Evolutionary conservation across 169 alveolate species (phyloP).

Genomic region (Eimeria mitis): DNA sequence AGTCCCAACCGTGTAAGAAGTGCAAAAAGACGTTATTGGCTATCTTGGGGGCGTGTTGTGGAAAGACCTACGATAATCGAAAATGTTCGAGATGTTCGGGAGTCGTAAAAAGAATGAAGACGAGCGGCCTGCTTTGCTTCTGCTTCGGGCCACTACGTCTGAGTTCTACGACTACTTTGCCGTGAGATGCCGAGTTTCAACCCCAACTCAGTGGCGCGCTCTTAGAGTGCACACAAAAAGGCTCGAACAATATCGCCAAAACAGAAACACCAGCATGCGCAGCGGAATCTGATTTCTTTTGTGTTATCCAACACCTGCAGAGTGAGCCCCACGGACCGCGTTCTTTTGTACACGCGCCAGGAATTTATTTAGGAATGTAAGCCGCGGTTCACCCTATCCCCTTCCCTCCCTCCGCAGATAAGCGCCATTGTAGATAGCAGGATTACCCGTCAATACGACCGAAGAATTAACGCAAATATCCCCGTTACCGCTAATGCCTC

Average conservation of each 20-base stretch:
- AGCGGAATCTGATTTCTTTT: not conserved
- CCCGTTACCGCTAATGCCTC: not conserved
- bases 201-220: not conserved
- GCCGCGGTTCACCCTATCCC: not conserved
- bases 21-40: too few species aligned
- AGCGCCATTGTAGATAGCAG: not conserved
- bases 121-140: not conserved
- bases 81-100: too few species aligned
- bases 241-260: not conserved
- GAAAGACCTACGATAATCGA: too few species aligned
- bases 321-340: not conserved
- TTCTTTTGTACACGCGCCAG: not conserved
- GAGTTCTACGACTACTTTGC: not conserved
- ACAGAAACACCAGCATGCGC: not conserved
- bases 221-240: not conserved
- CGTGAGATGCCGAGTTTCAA: not conserved
- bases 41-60: too few species aligned
- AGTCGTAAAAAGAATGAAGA: too few species aligned
- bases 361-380: too few species aligned
- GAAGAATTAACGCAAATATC: not conserved
- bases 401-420: not conserved
- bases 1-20: too few species aligned
- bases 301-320: not conserved
- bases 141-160: not conserved
- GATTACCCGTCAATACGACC: not conserved